Percentiles rank a stretch among this genome's conserved stretches.
Conservation (phyloP, 805 yeast genomes). For the Jamesozyma gamospora region DNA sequence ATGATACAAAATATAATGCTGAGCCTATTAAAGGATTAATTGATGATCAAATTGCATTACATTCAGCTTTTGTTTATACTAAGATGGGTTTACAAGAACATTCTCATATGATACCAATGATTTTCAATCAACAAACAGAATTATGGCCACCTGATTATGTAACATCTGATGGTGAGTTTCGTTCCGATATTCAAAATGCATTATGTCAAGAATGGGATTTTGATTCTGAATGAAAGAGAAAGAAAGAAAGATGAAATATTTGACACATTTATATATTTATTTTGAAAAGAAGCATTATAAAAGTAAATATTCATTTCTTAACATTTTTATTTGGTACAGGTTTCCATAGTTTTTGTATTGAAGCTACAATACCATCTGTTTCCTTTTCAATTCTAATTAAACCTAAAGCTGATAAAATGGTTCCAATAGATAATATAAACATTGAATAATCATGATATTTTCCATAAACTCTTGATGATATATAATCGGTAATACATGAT, state of each 20-base stretch:
- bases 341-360: neutral
- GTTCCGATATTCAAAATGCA: neutral
- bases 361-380: conserved; percentile 61
- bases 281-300: too few relatives aligned
- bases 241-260: too few relatives aligned
- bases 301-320: too few relatives aligned
- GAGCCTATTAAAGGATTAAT: neutral
- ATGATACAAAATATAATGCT: conserved; percentile 25
- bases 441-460: conserved; percentile 58
- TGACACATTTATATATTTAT: too few relatives aligned
- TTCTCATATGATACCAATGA: conserved; percentile 23
- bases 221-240: too few relatives aligned
- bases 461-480: conserved; percentile 81
- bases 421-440: conserved; percentile 59
- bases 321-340: too few relatives aligned
- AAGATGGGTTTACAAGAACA: conserved; percentile 25
- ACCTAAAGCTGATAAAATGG: conserved; percentile 66
- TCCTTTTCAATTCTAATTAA: conserved; percentile 71
- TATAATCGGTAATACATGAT: conserved; percentile 89
- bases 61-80: conserved; percentile 29
- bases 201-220: neutral
- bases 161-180: conserved; percentile 4
- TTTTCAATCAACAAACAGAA: neutral
- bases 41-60: conserved; percentile 29
- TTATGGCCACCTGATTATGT: conserved; percentile 7